Evolutionary conservation across 2,329 filamentous ascomycete genomes (phyloP), one percentile per base, ranked within the genome.

Genomic region (Calonectria naviculata): DNA sequence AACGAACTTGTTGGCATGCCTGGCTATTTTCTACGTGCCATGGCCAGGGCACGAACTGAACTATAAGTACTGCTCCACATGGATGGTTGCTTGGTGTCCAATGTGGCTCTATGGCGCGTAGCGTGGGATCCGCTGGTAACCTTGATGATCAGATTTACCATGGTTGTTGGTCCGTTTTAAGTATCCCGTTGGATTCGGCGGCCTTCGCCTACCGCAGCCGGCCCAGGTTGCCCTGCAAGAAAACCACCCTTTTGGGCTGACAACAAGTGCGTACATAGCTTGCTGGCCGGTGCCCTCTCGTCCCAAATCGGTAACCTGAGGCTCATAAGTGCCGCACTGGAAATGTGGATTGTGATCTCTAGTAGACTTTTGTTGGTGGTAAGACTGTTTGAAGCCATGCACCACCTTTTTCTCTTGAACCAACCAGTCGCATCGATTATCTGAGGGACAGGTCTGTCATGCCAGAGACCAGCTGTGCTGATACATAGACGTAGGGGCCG

Each of bases 91-190:
- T 19, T 54, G n/a, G 56, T 60, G 62, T 64, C 46, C 36, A 61
- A 31, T 58, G 31, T 41, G 52, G 58, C 34, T 64, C 21, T 41
- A 65, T 62, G 29, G 42, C 42, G 61, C 58, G 64, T 64, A 49
- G 66, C 24, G 70, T 56, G 47, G 70, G 67, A 70, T 72, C 67
- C 70, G 70, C 67, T 72, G 63, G 42, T 42, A 64, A 72, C 70
- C 70, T 72, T 72, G 70, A 72, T 72, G 70, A 72, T 72, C 70
- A 69, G 63, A 72, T 72, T 63, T 69, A 56, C 38, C 54, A 49
- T 58, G 19, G 54, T 63, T 47, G 52, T 41, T 68, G 62, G 36
- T 61, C 65, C 49, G 29, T 46, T 60, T 44, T 24, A 42, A 60
- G 61, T 52, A 44, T 63, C 47, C 47, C 49, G 46, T 68, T 58